Evolutionary conservation across 2,329 filamentous ascomycete species (phyloP).

Genomic region (Neodidymelliopsis sp.): DNA sequence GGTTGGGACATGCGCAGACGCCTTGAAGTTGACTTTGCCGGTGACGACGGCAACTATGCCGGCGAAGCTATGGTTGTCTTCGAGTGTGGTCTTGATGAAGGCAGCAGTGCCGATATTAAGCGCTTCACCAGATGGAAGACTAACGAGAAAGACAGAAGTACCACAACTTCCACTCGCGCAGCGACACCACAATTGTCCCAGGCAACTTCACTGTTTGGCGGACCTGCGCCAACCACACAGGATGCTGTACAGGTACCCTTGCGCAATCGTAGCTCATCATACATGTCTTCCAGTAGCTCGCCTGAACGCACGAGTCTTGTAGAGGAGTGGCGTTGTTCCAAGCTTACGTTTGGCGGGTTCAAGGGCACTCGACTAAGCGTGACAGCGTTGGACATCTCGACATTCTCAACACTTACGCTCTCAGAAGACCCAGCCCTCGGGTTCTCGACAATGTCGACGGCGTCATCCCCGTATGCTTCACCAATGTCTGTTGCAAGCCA

Average conservation of each 20-base stretch:
- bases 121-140: conserved; percentile 65
- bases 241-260: conserved; percentile 26
- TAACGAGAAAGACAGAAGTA: conserved; percentile 37
- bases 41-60: conserved; percentile 75
- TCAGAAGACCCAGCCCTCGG: conserved; percentile 79
- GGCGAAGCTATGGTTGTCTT: conserved; percentile 82
- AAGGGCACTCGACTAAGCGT: conserved; percentile 71
- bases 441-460: conserved; percentile 62
- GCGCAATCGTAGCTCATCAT: conserved; percentile 42
- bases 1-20: conserved; percentile 92
- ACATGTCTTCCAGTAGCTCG: conserved; percentile 47
- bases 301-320: conserved; percentile 47
- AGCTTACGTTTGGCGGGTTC: conserved; percentile 67
- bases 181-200: conserved; percentile 27
- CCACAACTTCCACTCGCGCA: conserved; percentile 24
- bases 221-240: conserved; percentile 41
- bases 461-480: conserved; percentile 63
- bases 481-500: conserved; percentile 59
- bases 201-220: conserved; percentile 60
- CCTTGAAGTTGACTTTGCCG: conserved; percentile 88
- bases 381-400: conserved; percentile 76
- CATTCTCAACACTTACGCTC: conserved; percentile 72
- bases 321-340: conserved; percentile 73
- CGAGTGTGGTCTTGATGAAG: conserved; percentile 72
- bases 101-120: conserved; percentile 59